A percentile compares a stretch with the other conserved stretches of the same genome.
phyloP scores from a whole-genome alignment of 164 flowering plant genomes.

The Sedum album region DNA sequence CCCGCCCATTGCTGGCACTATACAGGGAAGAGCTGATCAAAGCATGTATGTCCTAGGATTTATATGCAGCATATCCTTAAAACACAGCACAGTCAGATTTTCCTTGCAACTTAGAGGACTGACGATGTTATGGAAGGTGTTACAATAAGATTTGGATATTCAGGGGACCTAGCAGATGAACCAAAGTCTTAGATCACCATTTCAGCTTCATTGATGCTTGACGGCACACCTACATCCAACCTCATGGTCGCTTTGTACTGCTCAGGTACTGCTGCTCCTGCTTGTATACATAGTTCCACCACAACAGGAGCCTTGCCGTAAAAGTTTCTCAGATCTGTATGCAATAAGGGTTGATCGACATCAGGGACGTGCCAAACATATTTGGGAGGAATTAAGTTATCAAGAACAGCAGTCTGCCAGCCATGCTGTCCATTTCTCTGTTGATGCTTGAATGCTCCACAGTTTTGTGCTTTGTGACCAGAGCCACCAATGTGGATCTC shows the following conservation, averaged over 20 bases:
- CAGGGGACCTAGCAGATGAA: neutral
- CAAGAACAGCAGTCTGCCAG: constrained; percentile 82
- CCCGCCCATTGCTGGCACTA: too few species aligned
- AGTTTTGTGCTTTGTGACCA: constrained; percentile 96
- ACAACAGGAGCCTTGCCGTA: constrained; percentile 96
- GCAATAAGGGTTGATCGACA: constrained; percentile 41
- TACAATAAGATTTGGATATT: too few species aligned
- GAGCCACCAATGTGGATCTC: constrained; percentile 79
- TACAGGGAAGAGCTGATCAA: too few species aligned
- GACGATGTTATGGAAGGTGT: too few species aligned
- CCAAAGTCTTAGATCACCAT: constrained; percentile 58
- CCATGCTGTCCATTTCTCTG: constrained; percentile 98
- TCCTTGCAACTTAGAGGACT: too few species aligned
- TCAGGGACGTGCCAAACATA: constrained; percentile 96
- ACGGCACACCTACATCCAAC: constrained; percentile 83
- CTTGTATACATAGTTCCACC: constrained; percentile 91
- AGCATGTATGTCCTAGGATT: too few species aligned
- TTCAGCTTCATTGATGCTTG: constrained; percentile 63
- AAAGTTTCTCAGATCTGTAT: constrained; percentile 60
- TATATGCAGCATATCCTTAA: too few species aligned
- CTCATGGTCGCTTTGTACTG: constrained; percentile 84
- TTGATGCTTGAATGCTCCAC: constrained; percentile 92
- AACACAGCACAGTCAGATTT: too few species aligned
- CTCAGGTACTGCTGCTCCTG: constrained; percentile 83
- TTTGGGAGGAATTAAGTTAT: constrained; percentile 86